Evolutionary conservation across 2,329 filamentous ascomycete genomes (phyloP), one percentile per base, ranked within the genome.

Genomic region (Colletotrichum falcatum): DNA sequence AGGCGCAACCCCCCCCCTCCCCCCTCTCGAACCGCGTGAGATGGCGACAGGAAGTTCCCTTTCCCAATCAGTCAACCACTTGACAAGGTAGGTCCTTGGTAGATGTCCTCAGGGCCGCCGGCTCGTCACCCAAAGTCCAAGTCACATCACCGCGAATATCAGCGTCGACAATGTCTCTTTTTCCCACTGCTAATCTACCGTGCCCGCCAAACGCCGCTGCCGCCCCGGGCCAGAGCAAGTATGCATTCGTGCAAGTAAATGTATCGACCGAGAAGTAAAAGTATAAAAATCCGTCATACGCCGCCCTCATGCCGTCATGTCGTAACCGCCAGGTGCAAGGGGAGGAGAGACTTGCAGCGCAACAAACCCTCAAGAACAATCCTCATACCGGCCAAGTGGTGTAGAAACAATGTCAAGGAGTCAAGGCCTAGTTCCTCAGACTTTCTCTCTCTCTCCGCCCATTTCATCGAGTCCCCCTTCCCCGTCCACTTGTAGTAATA

Each of bases 291-390:
- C 62, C 61, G 26, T 48, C 49, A 28, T 61, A 70, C 66, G 66
- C 66, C 66, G 56, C 62, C 66, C 55, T 70, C 56, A 66, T 70
- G 66, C 66, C 56, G 39, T 70, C 66, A 23, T 61, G n/a, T 66
- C 62, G 46, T 49, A 33, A 28, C 63, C 28, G 55, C 46, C 44
- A 48, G 26, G 20, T 23, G 33, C 33, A 30, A 5, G 53, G 11
- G 37, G 1, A 7, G 20, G 18, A n/a, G 42, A 54, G 39, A 26
- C 44, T 37, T 55, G 33, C 28, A 37, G 14, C 23, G 23, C 30
- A 53, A 23, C 30, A 30, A 60, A 14, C 16, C 14, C 23, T 30
- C 51, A 9, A 44, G 18, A 44, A 33, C 37, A 18, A 16, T 30
- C 18, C n/a, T 14, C 30, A 2, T 18, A n/a, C 30, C 12, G 18